These are phyloP conservation scores for Diutina ranongensis DNA, from an alignment of 1,139 yeast genomes.

Conservation along the genomic window DNA sequence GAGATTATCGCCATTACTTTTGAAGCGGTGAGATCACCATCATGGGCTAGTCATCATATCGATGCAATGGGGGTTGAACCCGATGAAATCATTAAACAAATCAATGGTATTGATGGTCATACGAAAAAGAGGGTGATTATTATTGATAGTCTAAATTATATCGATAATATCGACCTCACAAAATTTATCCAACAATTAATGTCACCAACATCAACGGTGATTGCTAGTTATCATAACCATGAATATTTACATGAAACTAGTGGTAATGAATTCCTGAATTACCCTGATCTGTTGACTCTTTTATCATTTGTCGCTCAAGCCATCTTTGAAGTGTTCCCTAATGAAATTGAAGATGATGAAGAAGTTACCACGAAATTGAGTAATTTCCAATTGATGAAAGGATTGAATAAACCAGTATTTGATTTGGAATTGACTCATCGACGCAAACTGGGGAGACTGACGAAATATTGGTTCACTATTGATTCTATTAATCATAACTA, in stretches of 20 bases:
- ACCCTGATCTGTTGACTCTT: slow-evolving; percentile 40
- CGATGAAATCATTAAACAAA: slow-evolving; percentile 15
- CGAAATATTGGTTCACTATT: slow-evolving; percentile 43
- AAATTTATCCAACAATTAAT: slow-evolving; percentile 42
- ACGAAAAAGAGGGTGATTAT: slow-evolving; percentile 28
- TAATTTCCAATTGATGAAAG: slow-evolving; percentile 32
- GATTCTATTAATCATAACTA: slow-evolving; percentile 33
- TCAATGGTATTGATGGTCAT: slow-evolving; percentile 9
- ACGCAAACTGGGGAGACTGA: slow-evolving; percentile 75
- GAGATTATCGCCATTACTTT: slow-evolving; percentile 40
- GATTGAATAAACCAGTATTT: slow-evolving; percentile 36
- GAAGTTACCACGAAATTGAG: slow-evolving; percentile 39
- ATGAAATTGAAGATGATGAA: slow-evolving; percentile 16
- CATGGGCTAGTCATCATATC: slow-evolving; percentile 36
- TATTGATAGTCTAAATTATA: slow-evolving; percentile 60
- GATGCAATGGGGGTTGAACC: slow-evolving; percentile 26
- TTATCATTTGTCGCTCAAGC: slow-evolving; percentile 63
- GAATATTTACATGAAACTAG: slow-evolving; percentile 18
- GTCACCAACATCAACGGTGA: slow-evolving; percentile 40
- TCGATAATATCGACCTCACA: slow-evolving; percentile 35
- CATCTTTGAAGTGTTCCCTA: slow-evolving; percentile 47
- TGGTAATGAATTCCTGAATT: slow-evolving; percentile 26
- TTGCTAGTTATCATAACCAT: slow-evolving; percentile 46
- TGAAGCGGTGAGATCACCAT: slow-evolving; percentile 47
- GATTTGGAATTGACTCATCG: slow-evolving; percentile 48